Evolutionary conservation across 306 rosid species (phyloP).

Genomic region (Alnus rubra): DNA sequence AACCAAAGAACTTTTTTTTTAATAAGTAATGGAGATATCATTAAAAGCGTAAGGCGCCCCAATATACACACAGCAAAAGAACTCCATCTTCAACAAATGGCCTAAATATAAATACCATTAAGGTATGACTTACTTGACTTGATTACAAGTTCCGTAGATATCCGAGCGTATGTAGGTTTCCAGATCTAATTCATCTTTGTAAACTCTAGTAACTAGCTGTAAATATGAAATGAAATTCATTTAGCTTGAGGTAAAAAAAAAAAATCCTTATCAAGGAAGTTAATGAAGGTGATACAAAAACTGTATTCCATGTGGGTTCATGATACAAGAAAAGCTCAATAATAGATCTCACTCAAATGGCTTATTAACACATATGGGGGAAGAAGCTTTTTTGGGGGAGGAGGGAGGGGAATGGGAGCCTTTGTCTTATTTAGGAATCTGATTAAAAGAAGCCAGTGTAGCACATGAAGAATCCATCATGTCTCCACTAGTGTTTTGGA

Average conservation of each 20-base stretch:
- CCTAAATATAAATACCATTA: constrained; percentile 6
- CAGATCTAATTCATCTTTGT: constrained; percentile 79
- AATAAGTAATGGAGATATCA: no score
- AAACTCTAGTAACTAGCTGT: constrained; percentile 73
- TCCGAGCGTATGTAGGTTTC: constrained; percentile 82
- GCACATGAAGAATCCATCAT: background rate
- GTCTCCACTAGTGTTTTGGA: background rate
- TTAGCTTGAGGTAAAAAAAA: constrained; percentile 28
- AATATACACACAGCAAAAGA: constrained; percentile 4
- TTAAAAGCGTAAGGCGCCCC: no score
- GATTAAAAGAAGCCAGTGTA: background rate
- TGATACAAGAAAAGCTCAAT: background rate
- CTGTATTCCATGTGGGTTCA: background rate
- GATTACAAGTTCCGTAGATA: constrained; percentile 66
- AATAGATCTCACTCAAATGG: background rate
- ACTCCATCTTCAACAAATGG: constrained; percentile 15
- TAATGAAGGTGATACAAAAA: background rate
- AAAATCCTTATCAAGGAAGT: constrained; percentile 23
- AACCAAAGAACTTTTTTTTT: background rate
- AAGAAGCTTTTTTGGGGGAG: background rate
- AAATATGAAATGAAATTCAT: constrained; percentile 32
- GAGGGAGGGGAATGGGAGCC: background rate
- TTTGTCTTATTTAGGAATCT: background rate
- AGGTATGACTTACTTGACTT: constrained; percentile 50
- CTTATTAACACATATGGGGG: background rate